These are phyloP conservation scores for Penicillium sp. DNA, from an alignment of 2,329 filamentous ascomycete genomes.

Conservation along the genomic window DNA sequence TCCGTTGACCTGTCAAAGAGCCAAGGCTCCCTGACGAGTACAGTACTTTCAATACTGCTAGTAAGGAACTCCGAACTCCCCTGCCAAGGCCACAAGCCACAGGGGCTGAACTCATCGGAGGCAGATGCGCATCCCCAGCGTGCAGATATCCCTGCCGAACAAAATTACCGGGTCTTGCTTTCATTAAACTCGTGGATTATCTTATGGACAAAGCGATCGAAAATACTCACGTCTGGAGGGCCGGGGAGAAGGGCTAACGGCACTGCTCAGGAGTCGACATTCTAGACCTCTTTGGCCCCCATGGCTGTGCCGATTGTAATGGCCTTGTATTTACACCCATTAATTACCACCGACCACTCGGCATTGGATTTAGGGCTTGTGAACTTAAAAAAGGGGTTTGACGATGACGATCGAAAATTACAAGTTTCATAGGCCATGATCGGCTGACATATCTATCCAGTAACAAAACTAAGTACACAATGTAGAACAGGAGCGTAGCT, in stretches of 20 bases:
- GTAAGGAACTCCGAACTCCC: background rate
- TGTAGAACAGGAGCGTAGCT: slow-evolving; percentile 21
- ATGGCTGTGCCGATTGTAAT: background rate
- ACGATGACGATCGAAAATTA: slow-evolving; percentile 2
- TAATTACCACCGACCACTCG: background rate
- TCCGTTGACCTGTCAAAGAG: background rate
- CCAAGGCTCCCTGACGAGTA: background rate
- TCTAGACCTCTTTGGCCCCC: slow-evolving; percentile 8
- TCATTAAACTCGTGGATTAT: background rate
- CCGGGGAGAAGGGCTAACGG: background rate
- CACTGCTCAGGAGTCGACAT: slow-evolving; percentile 3
- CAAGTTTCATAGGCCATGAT: slow-evolving; percentile 15
- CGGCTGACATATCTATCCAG: slow-evolving; percentile 17
- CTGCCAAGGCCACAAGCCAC: slow-evolving; percentile 14
- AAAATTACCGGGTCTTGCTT: background rate
- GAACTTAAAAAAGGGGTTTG: background rate
- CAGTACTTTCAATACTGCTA: background rate
- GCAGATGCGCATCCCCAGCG: background rate
- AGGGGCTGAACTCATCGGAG: slow-evolving; percentile 13
- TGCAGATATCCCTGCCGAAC: background rate
- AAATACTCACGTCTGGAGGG: background rate
- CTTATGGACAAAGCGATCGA: background rate
- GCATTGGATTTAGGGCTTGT: background rate
- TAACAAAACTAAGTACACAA: slow-evolving; percentile 16
- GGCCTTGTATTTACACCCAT: background rate